These are phyloP conservation scores for Diplocarpon rosae DNA, from an alignment of 2,329 filamentous ascomycete species.

Conservation along the genomic window DNA sequence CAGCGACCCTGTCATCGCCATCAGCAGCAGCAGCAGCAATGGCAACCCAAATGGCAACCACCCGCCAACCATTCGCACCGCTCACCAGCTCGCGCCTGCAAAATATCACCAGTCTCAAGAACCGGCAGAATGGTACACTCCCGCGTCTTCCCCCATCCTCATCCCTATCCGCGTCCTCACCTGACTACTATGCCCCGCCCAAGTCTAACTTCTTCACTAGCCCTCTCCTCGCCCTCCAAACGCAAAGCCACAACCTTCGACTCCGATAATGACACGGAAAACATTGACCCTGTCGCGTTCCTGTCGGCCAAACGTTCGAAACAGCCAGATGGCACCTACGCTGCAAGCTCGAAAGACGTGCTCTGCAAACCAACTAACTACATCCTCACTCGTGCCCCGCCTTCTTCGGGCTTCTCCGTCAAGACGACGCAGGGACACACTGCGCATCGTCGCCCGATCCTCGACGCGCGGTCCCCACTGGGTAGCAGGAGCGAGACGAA, in stretches of 20 bases:
- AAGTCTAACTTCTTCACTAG: conserved; percentile 19
- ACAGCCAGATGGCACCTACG: conserved; percentile 30
- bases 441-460: conserved; percentile 28
- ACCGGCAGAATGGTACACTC: conserved; percentile 55
- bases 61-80: conserved; percentile 62
- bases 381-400: conserved; percentile 26
- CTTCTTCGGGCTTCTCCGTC: conserved; percentile 24
- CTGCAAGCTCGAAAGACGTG: conserved; percentile 22
- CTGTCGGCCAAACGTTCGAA: conserved; percentile 46
- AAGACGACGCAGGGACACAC: conserved; percentile 15
- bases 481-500: conserved; percentile 33
- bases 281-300: conserved; percentile 46
- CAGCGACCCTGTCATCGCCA: background rate
- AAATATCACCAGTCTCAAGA: conserved; percentile 63
- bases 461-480: conserved; percentile 43
- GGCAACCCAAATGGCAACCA: conserved; percentile 23
- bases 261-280: conserved; percentile 48
- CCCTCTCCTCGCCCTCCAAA: conserved; percentile 33
- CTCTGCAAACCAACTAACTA: conserved; percentile 23
- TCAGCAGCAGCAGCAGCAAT: conserved; percentile 4
- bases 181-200: conserved; percentile 15
- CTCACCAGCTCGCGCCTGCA: conserved; percentile 60
- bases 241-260: conserved; percentile 43
- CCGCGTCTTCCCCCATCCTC: conserved; percentile 1
- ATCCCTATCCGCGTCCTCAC: background rate